Conservation (phyloP, 352 stramenopile species). For the Phytophthora citricola region DNA sequence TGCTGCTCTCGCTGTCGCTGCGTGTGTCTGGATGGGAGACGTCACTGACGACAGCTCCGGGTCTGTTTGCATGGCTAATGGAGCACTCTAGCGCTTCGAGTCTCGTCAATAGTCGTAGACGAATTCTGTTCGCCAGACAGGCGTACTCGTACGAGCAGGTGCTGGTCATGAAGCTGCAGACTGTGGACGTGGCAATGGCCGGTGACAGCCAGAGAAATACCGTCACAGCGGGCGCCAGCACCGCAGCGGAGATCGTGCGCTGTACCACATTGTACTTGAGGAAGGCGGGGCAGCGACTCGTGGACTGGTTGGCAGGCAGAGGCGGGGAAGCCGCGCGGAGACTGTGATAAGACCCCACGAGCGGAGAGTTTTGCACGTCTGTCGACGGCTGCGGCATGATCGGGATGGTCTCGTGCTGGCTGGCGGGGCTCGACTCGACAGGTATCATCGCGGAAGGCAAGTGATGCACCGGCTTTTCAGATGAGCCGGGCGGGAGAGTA, state of each 20-base stretch:
- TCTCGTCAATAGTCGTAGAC: slow-evolving; percentile 48
- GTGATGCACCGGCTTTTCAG: background rate
- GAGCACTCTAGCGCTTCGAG: slow-evolving; percentile 38
- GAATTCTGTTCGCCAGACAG: slow-evolving; percentile 75
- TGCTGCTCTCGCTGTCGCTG: slow-evolving; percentile 31
- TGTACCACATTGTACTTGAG: slow-evolving; percentile 64
- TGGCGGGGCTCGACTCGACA: background rate
- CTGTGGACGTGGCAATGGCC: slow-evolving; percentile 65
- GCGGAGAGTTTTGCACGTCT: slow-evolving; percentile 29
- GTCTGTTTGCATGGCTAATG: background rate
- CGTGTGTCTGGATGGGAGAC: slow-evolving; percentile 13
- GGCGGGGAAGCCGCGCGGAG: slow-evolving; percentile 4
- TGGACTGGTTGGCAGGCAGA: slow-evolving; percentile 1
- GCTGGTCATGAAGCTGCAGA: slow-evolving; percentile 72
- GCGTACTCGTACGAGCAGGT: slow-evolving; percentile 80
- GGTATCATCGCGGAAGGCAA: background rate
- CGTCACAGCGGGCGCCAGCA: slow-evolving; percentile 70
- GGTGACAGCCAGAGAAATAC: slow-evolving; percentile 81
- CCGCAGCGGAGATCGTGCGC: slow-evolving; percentile 60
- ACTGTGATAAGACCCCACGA: slow-evolving; percentile 17
- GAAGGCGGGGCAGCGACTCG: slow-evolving; percentile 26
- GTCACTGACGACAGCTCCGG: slow-evolving; percentile 9
- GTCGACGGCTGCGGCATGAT: slow-evolving; percentile 29
- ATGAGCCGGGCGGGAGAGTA: no score
- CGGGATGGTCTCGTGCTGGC: slow-evolving; percentile 14